Base-by-base conservation (phyloP, 2,329 filamentous ascomycete genomes). In the Grosmannia penicillata region DNA sequence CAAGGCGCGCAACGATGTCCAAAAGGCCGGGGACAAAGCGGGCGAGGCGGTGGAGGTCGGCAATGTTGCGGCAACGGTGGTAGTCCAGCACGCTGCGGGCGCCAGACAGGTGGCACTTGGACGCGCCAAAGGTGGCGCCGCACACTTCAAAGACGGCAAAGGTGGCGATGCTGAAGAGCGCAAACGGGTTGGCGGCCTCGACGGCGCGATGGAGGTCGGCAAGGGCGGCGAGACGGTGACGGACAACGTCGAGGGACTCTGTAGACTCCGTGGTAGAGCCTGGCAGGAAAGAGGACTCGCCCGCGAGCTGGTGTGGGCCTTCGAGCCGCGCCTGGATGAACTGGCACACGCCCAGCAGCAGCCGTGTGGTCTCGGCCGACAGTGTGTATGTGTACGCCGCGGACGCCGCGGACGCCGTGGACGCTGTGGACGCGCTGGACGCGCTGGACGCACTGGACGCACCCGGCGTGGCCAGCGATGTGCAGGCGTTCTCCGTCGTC, bases 81-180 rank as follows among this genome's bases (percentile, higher is more conserved):
- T 53, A 54, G 37, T 63, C 60, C 2, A 63, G 51, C 7, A 63
- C 39, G 0, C 57, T 59, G 7, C 54, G 55, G 0, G 60, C 60
- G 2, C 60, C 60, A 27, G 56, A 51, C 1, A 63, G 45, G 45
- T 63, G 59, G 6, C 56, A 50, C 29, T 56, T 42, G 60, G 60
- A 55, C 34, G 56, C 50, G 0, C 56, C 56, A 38, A 63, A 64
- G 0, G 57, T 51, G 0, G 57, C 54, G 23, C 61, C 59, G 28
- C 55, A 61, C 0, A 64, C 60, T 11, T 63, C 61, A 21, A 63
- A 59, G 25, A 64, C 56, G 1, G 60, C 60, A 42, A 64, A 63
- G 0, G 57, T 59, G 0, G 60, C 60, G 15, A 64, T 63, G 2
- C 59, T 61, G 5, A 64, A 51, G 8, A 64, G 51, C 0, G 61